phyloP scores from a whole-genome alignment of 192 early-diverging fungal genomes.

The Backusella tarrabulga region DNA sequence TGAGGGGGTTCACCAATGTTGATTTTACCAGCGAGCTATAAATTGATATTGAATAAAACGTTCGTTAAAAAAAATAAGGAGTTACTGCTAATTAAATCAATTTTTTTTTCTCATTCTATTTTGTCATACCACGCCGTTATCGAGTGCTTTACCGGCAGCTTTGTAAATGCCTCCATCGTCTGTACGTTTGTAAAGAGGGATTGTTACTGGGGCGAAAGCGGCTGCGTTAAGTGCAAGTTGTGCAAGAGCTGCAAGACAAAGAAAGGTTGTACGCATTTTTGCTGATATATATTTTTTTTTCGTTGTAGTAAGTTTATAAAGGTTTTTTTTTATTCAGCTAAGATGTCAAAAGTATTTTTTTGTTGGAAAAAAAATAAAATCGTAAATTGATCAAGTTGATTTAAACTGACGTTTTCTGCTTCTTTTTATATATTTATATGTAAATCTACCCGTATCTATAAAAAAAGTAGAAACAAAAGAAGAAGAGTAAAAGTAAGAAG shows the following conservation, averaged over 20 bases:
- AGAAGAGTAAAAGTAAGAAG: neutral
- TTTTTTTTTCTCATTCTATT: neutral
- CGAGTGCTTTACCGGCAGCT: constrained; percentile 33
- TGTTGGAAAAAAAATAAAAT: neutral
- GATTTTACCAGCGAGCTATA: constrained; percentile 85
- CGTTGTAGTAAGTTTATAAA: neutral
- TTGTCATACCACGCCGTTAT: constrained; percentile 27
- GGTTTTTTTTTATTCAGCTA: neutral
- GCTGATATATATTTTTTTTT: neutral
- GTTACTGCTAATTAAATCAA: constrained; percentile 1
- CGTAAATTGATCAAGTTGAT: neutral
- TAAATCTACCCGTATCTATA: constrained; percentile 5
- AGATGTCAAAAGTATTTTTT: neutral
- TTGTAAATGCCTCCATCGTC: constrained; percentile 16
- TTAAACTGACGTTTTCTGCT: constrained; percentile 27
- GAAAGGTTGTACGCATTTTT: constrained; percentile 29
- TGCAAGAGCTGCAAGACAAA: constrained; percentile 34
- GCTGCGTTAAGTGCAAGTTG: constrained; percentile 28
- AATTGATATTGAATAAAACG: neutral
- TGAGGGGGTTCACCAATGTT: constrained; percentile 85
- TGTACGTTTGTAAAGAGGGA: constrained; percentile 15
- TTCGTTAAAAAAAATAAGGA: constrained; percentile 9
- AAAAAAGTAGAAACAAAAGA: neutral
- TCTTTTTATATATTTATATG: neutral
- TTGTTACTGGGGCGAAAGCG: constrained; percentile 4